Evolutionary conservation across 2,329 filamentous ascomycete species (phyloP).

Genomic region (Aureobasidium sp.): DNA sequence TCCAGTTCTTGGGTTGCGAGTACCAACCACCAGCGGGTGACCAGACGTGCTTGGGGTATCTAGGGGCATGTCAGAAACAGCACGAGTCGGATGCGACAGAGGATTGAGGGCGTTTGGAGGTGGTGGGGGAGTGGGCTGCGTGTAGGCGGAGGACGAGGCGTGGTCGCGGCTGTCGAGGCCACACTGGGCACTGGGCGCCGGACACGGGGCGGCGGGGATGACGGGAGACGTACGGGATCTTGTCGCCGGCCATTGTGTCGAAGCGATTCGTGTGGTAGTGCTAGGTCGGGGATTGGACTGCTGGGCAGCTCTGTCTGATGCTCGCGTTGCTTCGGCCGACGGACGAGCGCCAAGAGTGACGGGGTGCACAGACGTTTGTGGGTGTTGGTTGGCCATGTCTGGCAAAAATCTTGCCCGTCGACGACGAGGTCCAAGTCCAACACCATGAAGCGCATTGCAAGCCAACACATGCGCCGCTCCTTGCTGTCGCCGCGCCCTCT

Average conservation of each 20-base stretch:
- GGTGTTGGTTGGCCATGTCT: not conserved
- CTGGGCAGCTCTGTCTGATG: not conserved
- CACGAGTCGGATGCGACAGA: not conserved
- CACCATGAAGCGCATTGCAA: constrained; percentile 6
- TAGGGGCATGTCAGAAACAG: constrained; percentile 30
- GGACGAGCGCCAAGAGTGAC: not conserved
- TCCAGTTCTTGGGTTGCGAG: constrained; percentile 90
- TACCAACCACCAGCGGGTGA: constrained; percentile 98
- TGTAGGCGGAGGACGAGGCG: not conserved
- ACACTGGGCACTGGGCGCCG: not conserved
- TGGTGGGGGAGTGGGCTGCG: not conserved
- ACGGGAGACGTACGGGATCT: constrained; percentile 51
- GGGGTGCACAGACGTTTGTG: not conserved
- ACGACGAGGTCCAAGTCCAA: constrained; percentile 4
- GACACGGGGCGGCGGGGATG: too few species aligned
- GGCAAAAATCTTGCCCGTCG: constrained; percentile 7
- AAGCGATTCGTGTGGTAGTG: not conserved
- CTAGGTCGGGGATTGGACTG: not conserved
- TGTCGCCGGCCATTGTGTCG: constrained; percentile 49
- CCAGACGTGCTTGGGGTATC: constrained; percentile 99
- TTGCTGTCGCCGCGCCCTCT: not conserved
- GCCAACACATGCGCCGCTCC: constrained; percentile 1
- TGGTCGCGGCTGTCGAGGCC: not conserved
- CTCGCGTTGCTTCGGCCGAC: not conserved
- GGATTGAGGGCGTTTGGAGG: not conserved